Base-by-base conservation (phyloP, 1,139 yeast genomes). In the Taphrina sp. region DNA sequence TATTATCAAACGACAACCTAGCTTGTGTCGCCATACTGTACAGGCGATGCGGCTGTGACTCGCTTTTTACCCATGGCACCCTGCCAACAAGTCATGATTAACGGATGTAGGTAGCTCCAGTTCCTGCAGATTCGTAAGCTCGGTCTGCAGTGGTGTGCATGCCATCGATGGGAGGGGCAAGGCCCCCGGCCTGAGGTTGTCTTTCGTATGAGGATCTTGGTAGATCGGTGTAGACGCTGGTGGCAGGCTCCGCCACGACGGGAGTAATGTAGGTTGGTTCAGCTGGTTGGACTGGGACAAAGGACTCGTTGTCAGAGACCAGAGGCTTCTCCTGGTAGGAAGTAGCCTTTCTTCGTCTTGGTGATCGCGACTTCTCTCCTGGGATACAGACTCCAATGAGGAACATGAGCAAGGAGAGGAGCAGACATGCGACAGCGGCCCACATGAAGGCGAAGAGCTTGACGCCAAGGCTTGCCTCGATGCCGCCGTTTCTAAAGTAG, bases 401-500 rank as follows among this genome's bases (percentile, higher is more conserved):
- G 61, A 66, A 66, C 54, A 70, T 61, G 45, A 72, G 31, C 56
- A 65, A 60, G 44, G 69, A 60, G 28, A 79, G 57, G 33, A 78
- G 60, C 52, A 78, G 66, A 63, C 78, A 68, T 54, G 76, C 78
- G 1, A 76, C 78, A 1, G 79, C 70, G 17, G 85, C 74, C 92
- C 92, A 84, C 52, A 80, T 69, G 60, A 83, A 78, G 14, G 80
- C 88, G 67, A 83, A 74, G 69, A 80, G 71, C 60, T 78, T 77
- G 35, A 74, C 74, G 35, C 89, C 89, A 47, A 86, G 63, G 12
- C 64, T 66, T 10, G 92, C 78, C 19, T 60, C 52, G 52, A 69
- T 65, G 41, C 81, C 82, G 35, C 71, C 74, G 57, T 72, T 65
- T 37, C 70, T 71, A 70, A 85, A 85, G 16, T 75, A 74, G 61